Conservation (phyloP, 1,284 basidiomycete species). For the Xerocomus minutiporus region DNA sequence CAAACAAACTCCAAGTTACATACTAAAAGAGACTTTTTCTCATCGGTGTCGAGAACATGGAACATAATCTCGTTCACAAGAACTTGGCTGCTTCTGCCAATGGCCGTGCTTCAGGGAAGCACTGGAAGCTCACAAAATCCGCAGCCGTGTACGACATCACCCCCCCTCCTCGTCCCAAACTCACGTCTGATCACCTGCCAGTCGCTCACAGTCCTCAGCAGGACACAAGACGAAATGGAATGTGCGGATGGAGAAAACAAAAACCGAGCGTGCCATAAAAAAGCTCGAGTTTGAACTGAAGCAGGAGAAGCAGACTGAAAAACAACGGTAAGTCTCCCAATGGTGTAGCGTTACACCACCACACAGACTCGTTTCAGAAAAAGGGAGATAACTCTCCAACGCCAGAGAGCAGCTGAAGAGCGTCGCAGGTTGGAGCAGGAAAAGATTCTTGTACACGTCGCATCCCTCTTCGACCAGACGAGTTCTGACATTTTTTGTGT, state of each 20-base stretch:
- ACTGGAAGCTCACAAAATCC: conserved; percentile 61
- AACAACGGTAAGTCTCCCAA: conserved; percentile 44
- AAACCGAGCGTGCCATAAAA: conserved; percentile 62
- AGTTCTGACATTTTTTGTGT: conserved; percentile 6
- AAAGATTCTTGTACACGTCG: conserved; percentile 53
- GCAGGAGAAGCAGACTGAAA: conserved; percentile 69
- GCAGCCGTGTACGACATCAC: conserved; percentile 52
- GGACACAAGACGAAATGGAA: conserved; percentile 69
- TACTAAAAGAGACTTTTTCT: conserved; percentile 22
- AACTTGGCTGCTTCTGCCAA: conserved; percentile 49
- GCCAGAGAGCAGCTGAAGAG: conserved; percentile 69
- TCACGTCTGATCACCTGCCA: conserved; percentile 26
- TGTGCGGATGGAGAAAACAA: conserved; percentile 63
- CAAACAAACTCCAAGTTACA: conserved; percentile 17
- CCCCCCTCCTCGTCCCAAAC: conserved; percentile 2
- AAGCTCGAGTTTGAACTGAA: conserved; percentile 67
- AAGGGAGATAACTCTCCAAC: conserved; percentile 61
- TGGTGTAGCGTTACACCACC: background rate
- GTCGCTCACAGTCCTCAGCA: conserved; percentile 63
- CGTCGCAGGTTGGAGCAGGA: conserved; percentile 65
- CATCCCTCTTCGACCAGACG: conserved; percentile 3
- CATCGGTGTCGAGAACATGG: conserved; percentile 4
- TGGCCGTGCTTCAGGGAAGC: conserved; percentile 62
- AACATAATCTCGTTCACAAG: conserved; percentile 17
- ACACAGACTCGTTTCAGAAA: conserved; percentile 40